Percentiles rank a stretch among this genome's conserved stretches.
Conservation (phyloP, 768 basidiomycete genomes). For the Russula vinacea region DNA sequence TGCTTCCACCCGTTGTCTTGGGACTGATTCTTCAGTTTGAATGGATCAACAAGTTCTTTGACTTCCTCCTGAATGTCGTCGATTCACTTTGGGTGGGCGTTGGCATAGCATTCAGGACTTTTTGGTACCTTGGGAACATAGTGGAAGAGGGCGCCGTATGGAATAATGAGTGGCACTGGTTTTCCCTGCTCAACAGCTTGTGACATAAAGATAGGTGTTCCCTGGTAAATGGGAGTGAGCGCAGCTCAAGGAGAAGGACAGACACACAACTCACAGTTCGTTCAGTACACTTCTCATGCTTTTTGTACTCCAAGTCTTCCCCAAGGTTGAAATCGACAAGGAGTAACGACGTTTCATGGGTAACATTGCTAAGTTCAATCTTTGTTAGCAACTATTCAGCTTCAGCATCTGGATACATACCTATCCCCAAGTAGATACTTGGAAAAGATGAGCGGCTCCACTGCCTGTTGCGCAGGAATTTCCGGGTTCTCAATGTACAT, state of each 20-base stretch:
- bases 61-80: too few species aligned
- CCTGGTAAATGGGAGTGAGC: not conserved
- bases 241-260: not conserved
- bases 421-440: not conserved
- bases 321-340: constrained; percentile 3
- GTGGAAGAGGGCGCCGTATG: too few species aligned
- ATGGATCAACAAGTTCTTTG: too few species aligned
- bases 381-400: constrained; percentile 8
- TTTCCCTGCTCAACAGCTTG: not conserved
- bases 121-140: too few species aligned
- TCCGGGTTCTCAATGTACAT: constrained; percentile 3
- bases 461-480: not conserved
- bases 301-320: not conserved
- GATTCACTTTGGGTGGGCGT: not conserved
- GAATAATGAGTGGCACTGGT: not conserved
- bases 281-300: not conserved
- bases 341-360: constrained; percentile 3
- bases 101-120: not conserved
- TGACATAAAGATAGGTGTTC: not conserved
- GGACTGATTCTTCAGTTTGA: too few species aligned
- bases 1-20: not conserved
- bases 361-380: constrained; percentile 1
- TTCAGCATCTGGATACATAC: constrained; percentile 6
- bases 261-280: not conserved
- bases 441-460: not conserved